Percentiles rank a stretch among this genome's conserved stretches.
phyloP scores from a whole-genome alignment of 2,329 filamentous ascomycete genomes.

The Alternaria angustiovoidea region DNA sequence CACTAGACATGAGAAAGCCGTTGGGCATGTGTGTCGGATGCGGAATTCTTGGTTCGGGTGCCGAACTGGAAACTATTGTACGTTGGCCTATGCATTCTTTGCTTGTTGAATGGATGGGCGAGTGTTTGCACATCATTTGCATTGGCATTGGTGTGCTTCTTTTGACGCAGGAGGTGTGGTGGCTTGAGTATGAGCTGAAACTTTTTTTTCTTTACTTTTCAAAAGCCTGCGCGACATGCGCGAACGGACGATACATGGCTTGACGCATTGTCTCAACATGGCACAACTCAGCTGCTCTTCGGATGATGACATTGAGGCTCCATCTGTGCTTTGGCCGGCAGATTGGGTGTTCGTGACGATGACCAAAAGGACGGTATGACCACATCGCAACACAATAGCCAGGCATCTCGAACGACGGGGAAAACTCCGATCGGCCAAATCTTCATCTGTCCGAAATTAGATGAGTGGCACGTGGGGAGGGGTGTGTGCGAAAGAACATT shows the following conservation, averaged over 20 bases:
- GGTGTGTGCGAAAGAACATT: slow-evolving; percentile 9
- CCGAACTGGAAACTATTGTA: not conserved
- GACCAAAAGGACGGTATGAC: not conserved
- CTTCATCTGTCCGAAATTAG: slow-evolving; percentile 21
- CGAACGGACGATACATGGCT: not conserved
- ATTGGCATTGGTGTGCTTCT: not conserved
- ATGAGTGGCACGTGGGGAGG: slow-evolving; percentile 7
- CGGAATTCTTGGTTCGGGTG: not conserved
- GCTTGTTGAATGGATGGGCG: not conserved
- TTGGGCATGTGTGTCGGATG: slow-evolving; percentile 1
- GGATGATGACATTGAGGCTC: not conserved
- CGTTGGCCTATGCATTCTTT: not conserved
- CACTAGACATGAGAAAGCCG: not conserved
- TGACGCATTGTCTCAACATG: not conserved
- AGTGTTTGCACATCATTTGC: slow-evolving; percentile 1
- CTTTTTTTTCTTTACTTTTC: not conserved
- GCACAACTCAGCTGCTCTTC: not conserved
- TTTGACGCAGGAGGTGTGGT: slow-evolving; percentile 2
- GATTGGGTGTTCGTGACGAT: not conserved
- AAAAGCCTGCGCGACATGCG: not conserved
- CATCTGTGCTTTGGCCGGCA: not conserved
- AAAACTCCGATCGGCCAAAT: slow-evolving; percentile 10
- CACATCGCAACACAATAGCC: not conserved
- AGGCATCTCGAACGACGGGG: not conserved
- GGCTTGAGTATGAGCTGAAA: slow-evolving; percentile 1